A percentile compares a stretch with the other conserved stretches of the same genome.
These are phyloP conservation scores for Podaxis sp. DNA, from an alignment of 768 basidiomycete species.

Conservation along the genomic window DNA sequence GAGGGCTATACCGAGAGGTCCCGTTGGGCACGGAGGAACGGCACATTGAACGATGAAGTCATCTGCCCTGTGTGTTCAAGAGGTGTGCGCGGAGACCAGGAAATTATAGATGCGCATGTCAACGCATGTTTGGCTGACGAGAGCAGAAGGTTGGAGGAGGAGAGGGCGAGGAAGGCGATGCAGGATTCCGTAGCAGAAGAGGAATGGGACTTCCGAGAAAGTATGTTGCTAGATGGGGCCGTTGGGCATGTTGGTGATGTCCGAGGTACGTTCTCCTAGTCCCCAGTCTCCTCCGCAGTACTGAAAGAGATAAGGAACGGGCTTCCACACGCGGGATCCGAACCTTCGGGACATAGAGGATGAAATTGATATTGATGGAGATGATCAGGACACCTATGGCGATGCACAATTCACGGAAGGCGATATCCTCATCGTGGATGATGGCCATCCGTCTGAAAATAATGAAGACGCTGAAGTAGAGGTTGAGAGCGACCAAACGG, in stretches of 20 bases:
- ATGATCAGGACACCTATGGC: slow-evolving; percentile 67
- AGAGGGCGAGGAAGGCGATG: slow-evolving; percentile 35
- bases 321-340: slow-evolving; percentile 65
- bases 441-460: slow-evolving; percentile 21
- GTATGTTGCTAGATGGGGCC: slow-evolving; percentile 25
- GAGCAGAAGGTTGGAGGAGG: slow-evolving; percentile 41
- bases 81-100: slow-evolving; percentile 61
- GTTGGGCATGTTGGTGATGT: slow-evolving; percentile 48
- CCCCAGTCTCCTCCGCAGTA: slow-evolving; percentile 15
- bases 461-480: slow-evolving; percentile 44
- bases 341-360: slow-evolving; percentile 70
- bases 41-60: slow-evolving; percentile 35
- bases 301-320: slow-evolving; percentile 47
- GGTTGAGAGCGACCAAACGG: slow-evolving; percentile 38
- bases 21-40: slow-evolving; percentile 29
- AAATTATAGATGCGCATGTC: slow-evolving; percentile 79
- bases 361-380: slow-evolving; percentile 79
- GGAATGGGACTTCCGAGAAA: slow-evolving; percentile 28
- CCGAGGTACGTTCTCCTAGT: slow-evolving; percentile 34
- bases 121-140: slow-evolving; percentile 74
- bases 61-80: slow-evolving; percentile 72
- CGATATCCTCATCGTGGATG: slow-evolving; percentile 51
- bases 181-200: slow-evolving; percentile 29
- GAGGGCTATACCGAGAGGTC: slow-evolving; percentile 33
- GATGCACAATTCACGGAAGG: slow-evolving; percentile 75